These are phyloP conservation scores for Candida maltosa DNA, from an alignment of 805 yeast species.

Conservation along the genomic window DNA sequence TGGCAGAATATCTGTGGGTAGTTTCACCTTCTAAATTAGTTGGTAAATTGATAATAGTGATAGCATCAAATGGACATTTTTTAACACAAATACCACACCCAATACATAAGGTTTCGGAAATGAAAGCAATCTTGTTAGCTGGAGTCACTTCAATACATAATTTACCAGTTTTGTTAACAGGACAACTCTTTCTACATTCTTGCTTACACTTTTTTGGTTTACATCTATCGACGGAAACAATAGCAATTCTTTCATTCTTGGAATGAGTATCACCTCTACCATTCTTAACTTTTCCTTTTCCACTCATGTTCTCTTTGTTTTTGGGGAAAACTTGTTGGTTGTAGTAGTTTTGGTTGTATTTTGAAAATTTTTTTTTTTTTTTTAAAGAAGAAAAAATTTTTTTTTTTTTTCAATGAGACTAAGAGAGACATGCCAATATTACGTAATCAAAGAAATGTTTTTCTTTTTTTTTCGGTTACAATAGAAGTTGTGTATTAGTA, in stretches of 20 bases:
- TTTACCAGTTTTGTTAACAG: conserved; percentile 96
- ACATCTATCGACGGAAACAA: conserved; percentile 90
- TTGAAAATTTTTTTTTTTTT: too few relatives aligned
- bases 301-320: too few relatives aligned
- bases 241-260: conserved; percentile 83
- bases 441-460: too few relatives aligned
- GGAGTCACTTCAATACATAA: conserved; percentile 96
- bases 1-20: conserved; percentile 96
- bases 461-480: too few relatives aligned
- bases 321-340: too few relatives aligned
- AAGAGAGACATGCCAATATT: too few relatives aligned
- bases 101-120: conserved; percentile 90
- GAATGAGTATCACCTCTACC: conserved; percentile 22
- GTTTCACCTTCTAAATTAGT: conserved; percentile 90
- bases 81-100: conserved; percentile 99
- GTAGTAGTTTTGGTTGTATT: too few relatives aligned
- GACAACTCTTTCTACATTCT: conserved; percentile 95
- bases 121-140: conserved; percentile 86
- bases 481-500: too few relatives aligned
- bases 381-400: too few relatives aligned
- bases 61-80: conserved; percentile 97
- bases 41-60: conserved; percentile 91
- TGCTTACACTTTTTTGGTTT: conserved; percentile 98
- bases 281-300: conserved; percentile 8
- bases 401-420: too few relatives aligned